Percentiles rank a stretch among this genome's conserved stretches.
Conservation (phyloP, 441 rosid genomes). For the Adansonia grandidieri region DNA sequence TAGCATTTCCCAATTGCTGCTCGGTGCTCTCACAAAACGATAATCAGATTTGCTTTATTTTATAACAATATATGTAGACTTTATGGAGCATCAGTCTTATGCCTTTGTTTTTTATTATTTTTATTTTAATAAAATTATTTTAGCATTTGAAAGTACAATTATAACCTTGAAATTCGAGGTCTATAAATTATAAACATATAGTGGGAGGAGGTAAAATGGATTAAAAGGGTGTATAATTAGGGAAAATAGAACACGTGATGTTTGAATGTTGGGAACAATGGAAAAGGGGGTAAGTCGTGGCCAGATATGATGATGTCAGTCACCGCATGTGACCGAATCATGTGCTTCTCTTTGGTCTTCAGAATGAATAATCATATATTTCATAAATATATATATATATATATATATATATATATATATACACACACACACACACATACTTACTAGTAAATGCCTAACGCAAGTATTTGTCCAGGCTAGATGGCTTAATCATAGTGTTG, state of each 20-base stretch:
- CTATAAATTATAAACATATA: neutral
- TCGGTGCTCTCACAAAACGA: neutral
- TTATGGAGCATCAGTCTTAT: slow-evolving; percentile 10
- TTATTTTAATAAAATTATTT: neutral
- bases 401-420: too few relatives aligned
- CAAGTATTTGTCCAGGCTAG: slow-evolving; percentile 7
- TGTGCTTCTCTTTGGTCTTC: slow-evolving; percentile 25
- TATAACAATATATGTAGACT: neutral
- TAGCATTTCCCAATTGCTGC: neutral
- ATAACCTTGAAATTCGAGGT: neutral
- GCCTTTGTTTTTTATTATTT: neutral
- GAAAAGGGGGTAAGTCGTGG: slow-evolving; percentile 25
- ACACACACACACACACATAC: too few relatives aligned
- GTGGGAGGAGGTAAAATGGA: neutral
- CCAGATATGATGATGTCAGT: slow-evolving; percentile 73
- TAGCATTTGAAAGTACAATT: neutral
- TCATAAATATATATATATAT: too few relatives aligned
- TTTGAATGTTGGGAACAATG: slow-evolving; percentile 65
- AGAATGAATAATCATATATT: neutral
- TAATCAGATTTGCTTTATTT: neutral
- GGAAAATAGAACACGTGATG: slow-evolving; percentile 50
- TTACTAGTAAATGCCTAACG: slow-evolving; percentile 44
- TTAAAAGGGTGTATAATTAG: neutral
- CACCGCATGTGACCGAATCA: slow-evolving; percentile 54
- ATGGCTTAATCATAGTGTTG: slow-evolving; percentile 1